Evolutionary conservation across 805 yeast species (phyloP), one percentile per base, ranked within the genome.

Genomic region (Wickerhamiella kurtzmanii): DNA sequence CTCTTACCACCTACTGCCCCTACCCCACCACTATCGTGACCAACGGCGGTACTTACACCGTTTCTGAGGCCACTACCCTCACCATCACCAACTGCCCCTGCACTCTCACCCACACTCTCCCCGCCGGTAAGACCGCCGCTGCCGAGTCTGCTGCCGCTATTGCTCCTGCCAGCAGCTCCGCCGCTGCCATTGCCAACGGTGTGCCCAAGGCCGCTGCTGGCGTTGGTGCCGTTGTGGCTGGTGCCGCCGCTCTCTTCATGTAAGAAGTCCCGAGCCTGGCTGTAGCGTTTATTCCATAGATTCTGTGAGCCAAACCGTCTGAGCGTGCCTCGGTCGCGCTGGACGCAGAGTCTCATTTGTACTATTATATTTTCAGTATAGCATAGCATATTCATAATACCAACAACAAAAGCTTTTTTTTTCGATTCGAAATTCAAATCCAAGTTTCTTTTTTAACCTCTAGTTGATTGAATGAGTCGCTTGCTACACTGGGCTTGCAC

Each of bases 71-170:
- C 37, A 46, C 52, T n/a, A 46, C 49, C 18, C 41, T 49, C 17
- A 49, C 52, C 13, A 25, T 49, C 35, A 41, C 50, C 22, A 38
- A 43, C 35, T 49, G 48, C 44, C 46, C 46, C 19, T 37, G 44
- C 40, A 40, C 47, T 17, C 16, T n/a, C 19, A 60, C 64, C 48
- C 56, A 60, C 19, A 42, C 37, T n/a, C 44, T 44, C 35, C 17
- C 47, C 4, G 37, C 36, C 44, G 36, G 16, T 19, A 46, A 51
- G n/a, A 4, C 40, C 39, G 32, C 47, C 25, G 41, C 22, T 37
- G 40, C 46, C 37, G 4, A 41, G 22, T 37, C 50, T 21, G 20
- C 44, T 19, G 40, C 47, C 18, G 36, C 48, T 17, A 28, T 50
- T 38, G 22, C 28, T 28, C 44, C n/a, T 37, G 8, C 41, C 22